Percentiles rank a stretch among this genome's conserved stretches.
These are phyloP conservation scores for Pseudognaphalium luteoalbum DNA, from an alignment of 129 eudicot species.

Conservation along the genomic window DNA sequence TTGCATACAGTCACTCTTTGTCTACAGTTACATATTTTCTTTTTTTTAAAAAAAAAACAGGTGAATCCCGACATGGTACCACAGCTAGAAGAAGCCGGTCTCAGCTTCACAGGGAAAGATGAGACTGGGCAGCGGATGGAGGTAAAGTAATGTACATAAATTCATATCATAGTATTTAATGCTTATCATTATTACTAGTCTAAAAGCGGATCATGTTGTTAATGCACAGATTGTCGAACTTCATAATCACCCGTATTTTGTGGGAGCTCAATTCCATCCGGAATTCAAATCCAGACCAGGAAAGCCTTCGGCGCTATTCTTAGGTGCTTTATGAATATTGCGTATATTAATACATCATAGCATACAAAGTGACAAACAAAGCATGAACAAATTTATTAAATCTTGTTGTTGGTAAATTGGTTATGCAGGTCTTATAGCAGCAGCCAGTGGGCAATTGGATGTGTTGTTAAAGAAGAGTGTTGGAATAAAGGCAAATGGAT, in stretches of 20 bases:
- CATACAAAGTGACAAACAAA: neutral
- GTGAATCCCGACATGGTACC: slow-evolving; percentile 90
- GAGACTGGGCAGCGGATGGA: slow-evolving; percentile 94
- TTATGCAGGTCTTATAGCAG: slow-evolving; percentile 81
- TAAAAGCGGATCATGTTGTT: neutral
- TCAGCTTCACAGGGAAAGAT: slow-evolving; percentile 87
- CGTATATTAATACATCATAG: neutral
- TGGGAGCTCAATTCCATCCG: slow-evolving; percentile 95
- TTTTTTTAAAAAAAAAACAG: slow-evolving; percentile 40
- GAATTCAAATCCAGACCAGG: slow-evolving; percentile 93
- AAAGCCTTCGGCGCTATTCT: slow-evolving; percentile 83
- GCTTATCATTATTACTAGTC: neutral
- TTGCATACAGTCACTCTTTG: neutral
- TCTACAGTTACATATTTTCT: neutral
- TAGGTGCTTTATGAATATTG: slow-evolving; percentile 43
- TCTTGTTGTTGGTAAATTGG: neutral
- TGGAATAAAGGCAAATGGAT: slow-evolving; percentile 33
- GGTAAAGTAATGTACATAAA: slow-evolving; percentile 37
- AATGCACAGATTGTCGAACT: slow-evolving; percentile 75
- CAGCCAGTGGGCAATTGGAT: slow-evolving; percentile 88
- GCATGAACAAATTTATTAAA: neutral
- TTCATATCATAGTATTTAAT: neutral
- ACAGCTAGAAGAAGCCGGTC: slow-evolving; percentile 82
- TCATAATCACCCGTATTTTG: slow-evolving; percentile 73
- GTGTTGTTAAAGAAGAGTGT: slow-evolving; percentile 52